Conservation (phyloP, 202 grass and related monocot species). For the Schoenoplectus tabernaemontani region DNA sequence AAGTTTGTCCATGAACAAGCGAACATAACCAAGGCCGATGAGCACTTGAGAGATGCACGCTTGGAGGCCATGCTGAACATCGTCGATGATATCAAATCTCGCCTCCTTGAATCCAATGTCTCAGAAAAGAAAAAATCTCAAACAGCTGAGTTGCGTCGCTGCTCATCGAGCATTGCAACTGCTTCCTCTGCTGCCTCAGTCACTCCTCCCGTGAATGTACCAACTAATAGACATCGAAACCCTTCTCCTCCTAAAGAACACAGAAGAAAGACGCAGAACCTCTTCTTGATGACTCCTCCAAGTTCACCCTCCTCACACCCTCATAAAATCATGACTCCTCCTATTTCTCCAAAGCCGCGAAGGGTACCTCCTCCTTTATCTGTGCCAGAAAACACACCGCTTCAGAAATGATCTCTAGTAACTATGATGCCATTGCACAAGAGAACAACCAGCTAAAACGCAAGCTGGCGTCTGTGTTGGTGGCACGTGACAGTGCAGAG, state of each 20-base stretch:
- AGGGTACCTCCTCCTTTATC: background rate
- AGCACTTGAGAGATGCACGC: background rate
- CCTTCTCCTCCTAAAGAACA: background rate
- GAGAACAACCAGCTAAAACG: constrained; percentile 24
- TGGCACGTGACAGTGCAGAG: constrained; percentile 22
- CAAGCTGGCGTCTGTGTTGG: constrained; percentile 11
- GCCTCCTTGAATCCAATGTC: constrained; percentile 15
- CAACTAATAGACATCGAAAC: background rate
- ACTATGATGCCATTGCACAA: background rate
- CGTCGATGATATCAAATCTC: constrained; percentile 29
- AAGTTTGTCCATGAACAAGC: constrained; percentile 19
- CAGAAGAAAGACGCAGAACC: too few species aligned
- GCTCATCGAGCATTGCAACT: constrained; percentile 25
- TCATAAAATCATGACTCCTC: constrained; percentile 13
- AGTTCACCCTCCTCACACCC: constrained; percentile 1
- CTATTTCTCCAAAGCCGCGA: constrained; percentile 16
- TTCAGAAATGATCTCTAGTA: background rate
- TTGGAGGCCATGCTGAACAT: constrained; percentile 24
- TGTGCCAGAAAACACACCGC: background rate
- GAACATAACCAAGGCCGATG: constrained; percentile 11
- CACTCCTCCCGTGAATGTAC: background rate
- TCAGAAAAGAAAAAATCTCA: background rate
- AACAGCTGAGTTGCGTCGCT: constrained; percentile 24
- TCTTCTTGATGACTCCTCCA: background rate
- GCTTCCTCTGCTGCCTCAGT: background rate